Evolutionary conservation across 768 basidiomycete species (phyloP).

Genomic region (Gloeopeniophorella convolvens): DNA sequence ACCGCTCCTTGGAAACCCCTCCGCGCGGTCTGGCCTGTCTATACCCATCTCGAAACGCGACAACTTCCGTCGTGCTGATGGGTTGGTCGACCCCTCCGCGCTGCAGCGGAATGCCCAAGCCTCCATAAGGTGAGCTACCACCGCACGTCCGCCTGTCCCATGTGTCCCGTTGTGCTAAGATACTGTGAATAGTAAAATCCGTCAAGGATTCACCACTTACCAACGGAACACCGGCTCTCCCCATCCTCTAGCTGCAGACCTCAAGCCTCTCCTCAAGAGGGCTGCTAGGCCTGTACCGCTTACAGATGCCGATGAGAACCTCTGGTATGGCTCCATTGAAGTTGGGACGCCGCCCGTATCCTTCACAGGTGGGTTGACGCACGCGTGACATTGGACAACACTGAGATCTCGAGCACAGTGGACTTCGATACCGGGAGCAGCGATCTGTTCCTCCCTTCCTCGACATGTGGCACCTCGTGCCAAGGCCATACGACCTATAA

Average conservation of each 20-base stretch:
- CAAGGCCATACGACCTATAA: slow-evolving; percentile 17
- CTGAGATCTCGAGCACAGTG: neutral
- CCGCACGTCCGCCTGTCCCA: no score
- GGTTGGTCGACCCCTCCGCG: neutral
- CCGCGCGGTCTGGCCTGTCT: neutral
- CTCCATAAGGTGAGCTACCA: no score
- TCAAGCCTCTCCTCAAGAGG: neutral
- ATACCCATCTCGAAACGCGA: no score
- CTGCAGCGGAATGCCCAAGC: neutral
- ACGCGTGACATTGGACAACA: neutral
- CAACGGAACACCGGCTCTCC: slow-evolving; percentile 1
- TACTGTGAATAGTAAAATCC: neutral
- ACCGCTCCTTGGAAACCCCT: neutral
- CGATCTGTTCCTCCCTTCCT: no score
- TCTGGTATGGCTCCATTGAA: slow-evolving; percentile 9
- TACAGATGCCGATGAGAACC: slow-evolving; percentile 1
- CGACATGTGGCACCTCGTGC: slow-evolving; percentile 1
- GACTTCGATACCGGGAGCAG: slow-evolving; percentile 17
- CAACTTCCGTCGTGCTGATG: neutral
- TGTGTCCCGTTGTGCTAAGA: neutral
- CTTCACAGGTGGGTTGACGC: neutral
- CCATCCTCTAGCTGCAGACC: neutral
- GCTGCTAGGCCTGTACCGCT: slow-evolving; percentile 7
- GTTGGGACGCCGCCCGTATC: slow-evolving; percentile 6
- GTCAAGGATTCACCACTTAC: neutral